Conservation (phyloP, 371 early-diverging fungal genomes). For the Chytridium lagenaria region DNA sequence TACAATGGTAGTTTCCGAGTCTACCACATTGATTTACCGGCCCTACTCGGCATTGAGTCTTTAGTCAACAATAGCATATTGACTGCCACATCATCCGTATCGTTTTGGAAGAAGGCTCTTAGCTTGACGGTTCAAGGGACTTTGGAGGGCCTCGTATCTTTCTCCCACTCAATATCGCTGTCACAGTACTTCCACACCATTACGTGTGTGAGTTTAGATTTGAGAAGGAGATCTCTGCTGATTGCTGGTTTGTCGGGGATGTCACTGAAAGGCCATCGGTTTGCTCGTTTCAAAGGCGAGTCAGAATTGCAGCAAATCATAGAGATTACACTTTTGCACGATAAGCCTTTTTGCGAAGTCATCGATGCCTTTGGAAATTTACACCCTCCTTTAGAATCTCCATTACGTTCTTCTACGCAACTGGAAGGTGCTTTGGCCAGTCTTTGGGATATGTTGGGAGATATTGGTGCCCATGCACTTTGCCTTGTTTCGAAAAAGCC, state of each 20-base stretch:
- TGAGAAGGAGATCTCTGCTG: not conserved
- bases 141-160: not conserved
- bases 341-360: not conserved
- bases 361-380: not conserved
- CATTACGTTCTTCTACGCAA: not conserved
- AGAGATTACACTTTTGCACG: not conserved
- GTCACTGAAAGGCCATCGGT: not conserved
- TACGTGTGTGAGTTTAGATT: not conserved
- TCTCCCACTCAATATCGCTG: not conserved
- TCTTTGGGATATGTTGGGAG: not conserved
- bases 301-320: not conserved
- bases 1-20: not conserved
- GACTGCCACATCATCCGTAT: not conserved
- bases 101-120: constrained; percentile 10
- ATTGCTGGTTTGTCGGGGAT: not conserved
- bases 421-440: not conserved
- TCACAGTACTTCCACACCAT: not conserved
- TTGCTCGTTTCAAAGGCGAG: not conserved
- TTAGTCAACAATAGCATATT: not conserved
- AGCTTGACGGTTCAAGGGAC: not conserved
- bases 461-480: not conserved
- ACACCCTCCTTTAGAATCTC: not conserved
- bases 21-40: not conserved
- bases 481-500: not conserved
- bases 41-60: not conserved